Conservation (phyloP, 306 rosid species). For the Citrullus colocynthis region DNA sequence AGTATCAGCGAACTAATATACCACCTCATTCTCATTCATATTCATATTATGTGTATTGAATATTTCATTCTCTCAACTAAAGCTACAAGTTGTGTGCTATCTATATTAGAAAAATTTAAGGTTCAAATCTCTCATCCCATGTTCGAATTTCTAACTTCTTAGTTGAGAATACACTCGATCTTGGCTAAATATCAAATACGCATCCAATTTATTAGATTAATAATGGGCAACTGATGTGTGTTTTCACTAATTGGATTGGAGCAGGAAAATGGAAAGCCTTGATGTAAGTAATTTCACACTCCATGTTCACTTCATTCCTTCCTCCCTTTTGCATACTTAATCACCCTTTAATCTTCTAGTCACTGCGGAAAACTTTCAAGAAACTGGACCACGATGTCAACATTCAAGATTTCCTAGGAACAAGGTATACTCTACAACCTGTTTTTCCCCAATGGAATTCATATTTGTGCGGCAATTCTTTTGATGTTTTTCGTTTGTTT, state of each 20-base stretch:
- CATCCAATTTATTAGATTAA: neutral
- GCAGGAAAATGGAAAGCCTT: conserved; percentile 81
- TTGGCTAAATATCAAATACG: neutral
- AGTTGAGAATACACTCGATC: too few species aligned
- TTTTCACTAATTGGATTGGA: conserved; percentile 15
- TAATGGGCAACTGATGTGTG: conserved; percentile 11
- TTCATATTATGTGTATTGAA: too few species aligned
- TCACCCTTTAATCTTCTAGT: conserved; percentile 42
- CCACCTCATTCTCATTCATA: too few species aligned
- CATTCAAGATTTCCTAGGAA: conserved; percentile 51
- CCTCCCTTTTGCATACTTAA: neutral
- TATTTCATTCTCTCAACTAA: too few species aligned
- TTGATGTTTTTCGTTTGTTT: neutral
- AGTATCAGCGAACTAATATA: too few species aligned
- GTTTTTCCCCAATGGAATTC: neutral
- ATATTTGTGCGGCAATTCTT: neutral
- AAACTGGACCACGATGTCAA: conserved; percentile 77
- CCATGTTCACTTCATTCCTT: neutral
- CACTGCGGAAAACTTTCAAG: conserved; percentile 65
- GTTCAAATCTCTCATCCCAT: too few species aligned
- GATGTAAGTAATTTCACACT: conserved; percentile 44
- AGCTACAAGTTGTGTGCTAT: too few species aligned
- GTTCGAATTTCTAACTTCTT: too few species aligned
- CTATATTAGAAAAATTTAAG: too few species aligned
- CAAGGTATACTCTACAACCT: conserved; percentile 28